A percentile compares a stretch with the other conserved stretches of the same genome.
phyloP scores from a whole-genome alignment of 2,329 filamentous ascomycete species.

The Penicillium sp. region DNA sequence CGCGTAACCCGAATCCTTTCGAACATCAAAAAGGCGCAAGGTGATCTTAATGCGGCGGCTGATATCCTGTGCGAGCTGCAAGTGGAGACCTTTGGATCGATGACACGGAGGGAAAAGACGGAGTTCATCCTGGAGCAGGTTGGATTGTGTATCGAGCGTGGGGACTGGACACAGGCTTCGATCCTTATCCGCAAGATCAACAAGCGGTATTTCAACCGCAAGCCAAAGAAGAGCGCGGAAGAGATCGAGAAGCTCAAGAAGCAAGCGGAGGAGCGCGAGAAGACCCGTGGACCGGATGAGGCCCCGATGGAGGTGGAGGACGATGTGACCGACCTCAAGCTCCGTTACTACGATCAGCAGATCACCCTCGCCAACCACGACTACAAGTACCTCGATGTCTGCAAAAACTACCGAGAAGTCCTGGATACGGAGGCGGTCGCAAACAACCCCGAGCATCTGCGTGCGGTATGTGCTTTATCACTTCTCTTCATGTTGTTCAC shows the following conservation, averaged over 20 bases:
- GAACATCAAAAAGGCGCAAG: conserved; percentile 94
- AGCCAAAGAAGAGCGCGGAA: conserved; percentile 84
- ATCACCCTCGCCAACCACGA: conserved; percentile 95
- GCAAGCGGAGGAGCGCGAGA: conserved; percentile 70
- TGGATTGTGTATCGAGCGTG: conserved; percentile 86
- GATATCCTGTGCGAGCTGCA: conserved; percentile 96
- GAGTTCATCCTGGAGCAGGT: conserved; percentile 98
- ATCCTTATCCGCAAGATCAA: conserved; percentile 96
- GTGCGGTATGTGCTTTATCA: conserved; percentile 60
- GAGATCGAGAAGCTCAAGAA: conserved; percentile 88
- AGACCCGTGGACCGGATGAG: conserved; percentile 71
- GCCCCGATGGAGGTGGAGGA: conserved; percentile 72
- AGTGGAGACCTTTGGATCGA: conserved; percentile 97
- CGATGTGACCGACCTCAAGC: conserved; percentile 92
- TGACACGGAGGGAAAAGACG: conserved; percentile 95
- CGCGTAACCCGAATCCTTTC: conserved; percentile 92
- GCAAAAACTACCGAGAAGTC: conserved; percentile 97
- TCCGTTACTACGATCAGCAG: conserved; percentile 95
- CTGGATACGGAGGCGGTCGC: conserved; percentile 94
- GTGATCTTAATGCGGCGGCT: conserved; percentile 81
- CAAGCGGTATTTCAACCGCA: conserved; percentile 83
- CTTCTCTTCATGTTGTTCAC: neutral
- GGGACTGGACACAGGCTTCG: conserved; percentile 91
- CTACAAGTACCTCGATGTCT: conserved; percentile 92
- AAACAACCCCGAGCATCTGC: conserved; percentile 78